phyloP scores from a whole-genome alignment of 1,139 yeast species.

The Geotrichum cucujoidarum region DNA sequence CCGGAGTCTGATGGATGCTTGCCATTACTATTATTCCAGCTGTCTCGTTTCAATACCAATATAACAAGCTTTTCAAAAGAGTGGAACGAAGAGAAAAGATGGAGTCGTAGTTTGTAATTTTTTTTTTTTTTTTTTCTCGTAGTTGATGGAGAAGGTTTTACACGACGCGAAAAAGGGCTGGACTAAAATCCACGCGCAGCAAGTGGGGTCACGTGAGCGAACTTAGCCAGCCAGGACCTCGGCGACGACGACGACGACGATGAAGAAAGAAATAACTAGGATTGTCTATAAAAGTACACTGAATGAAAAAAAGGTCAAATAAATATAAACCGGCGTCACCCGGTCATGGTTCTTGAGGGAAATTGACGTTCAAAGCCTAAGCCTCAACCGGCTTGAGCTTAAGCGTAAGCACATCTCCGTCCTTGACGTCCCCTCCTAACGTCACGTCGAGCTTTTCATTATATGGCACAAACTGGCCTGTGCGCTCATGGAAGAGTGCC shows the following conservation, averaged over 20 bases:
- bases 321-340: background rate
- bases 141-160: too few species aligned
- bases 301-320: background rate
- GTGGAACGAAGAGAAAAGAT: too few species aligned
- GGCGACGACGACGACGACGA: too few species aligned
- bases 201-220: background rate
- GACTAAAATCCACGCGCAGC: background rate
- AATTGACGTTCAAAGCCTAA: too few species aligned
- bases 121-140: too few species aligned
- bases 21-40: too few species aligned
- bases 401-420: slow-evolving; percentile 14
- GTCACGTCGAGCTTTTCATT: slow-evolving; percentile 13
- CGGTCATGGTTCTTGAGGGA: too few species aligned
- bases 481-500: slow-evolving; percentile 11
- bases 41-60: too few species aligned
- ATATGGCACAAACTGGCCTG: slow-evolving; percentile 10
- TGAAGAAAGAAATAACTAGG: too few species aligned
- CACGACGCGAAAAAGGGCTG: background rate
- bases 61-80: too few species aligned
- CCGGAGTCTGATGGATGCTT: slow-evolving; percentile 13
- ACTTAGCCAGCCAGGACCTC: too few species aligned
- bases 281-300: too few species aligned
- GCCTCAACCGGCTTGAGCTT: background rate
- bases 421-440: slow-evolving; percentile 15
- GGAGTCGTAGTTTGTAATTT: background rate